Evolutionary conservation across 208 protist species (phyloP), one percentile per base, ranked within the genome.

Genomic region (Leishmania turanica): DNA sequence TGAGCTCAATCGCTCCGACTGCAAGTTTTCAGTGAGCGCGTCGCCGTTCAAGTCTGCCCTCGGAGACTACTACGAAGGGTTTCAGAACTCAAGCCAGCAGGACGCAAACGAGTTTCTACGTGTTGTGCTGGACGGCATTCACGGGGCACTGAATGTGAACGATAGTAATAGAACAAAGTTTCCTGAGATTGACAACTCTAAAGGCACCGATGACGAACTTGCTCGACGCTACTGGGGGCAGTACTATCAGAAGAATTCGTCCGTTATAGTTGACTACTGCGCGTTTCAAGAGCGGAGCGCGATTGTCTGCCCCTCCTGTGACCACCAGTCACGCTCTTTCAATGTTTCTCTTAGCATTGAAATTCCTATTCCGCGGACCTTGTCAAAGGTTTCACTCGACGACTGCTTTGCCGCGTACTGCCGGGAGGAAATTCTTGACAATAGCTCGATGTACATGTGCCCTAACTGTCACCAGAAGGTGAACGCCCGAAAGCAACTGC

Each of bases 91-190:
- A 45, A 84, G 58, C 45, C 97, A 99, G 77, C 97, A 99, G 81
- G 97, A 99, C 81, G 93, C 95, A 9, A 97, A 98, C 77, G 97
- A 99, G 75, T 97, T 99, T 90, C 82, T 99, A 66, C 87, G 93
- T 0, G 89, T 96, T 73, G 82, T 99, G 13, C 80, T 99, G n/a
- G 96, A 98, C 80, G 88, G 88, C 15, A 74, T 99, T 73, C 98
- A 99, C 82, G 93, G 96, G 56, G 93, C 95, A 65, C 75, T 99
- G 5, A 99, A 99, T 77, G 74, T 69, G 17, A 89, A 90, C 49
- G 84, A 66, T 2, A n/a, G 34, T 40, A 88, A 84, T 45, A 86
- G 85, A 64, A 58, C 71, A 27, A 49, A 21, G 45, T 77, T 84
- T 51, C 54, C 66, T 6, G 92, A 96, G 77, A 94, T 95, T 45